Percentiles rank a stretch among this genome's conserved stretches.
phyloP scores from a whole-genome alignment of 768 basidiomycete species.

The Rhodosporidiobolus odoratus region DNA sequence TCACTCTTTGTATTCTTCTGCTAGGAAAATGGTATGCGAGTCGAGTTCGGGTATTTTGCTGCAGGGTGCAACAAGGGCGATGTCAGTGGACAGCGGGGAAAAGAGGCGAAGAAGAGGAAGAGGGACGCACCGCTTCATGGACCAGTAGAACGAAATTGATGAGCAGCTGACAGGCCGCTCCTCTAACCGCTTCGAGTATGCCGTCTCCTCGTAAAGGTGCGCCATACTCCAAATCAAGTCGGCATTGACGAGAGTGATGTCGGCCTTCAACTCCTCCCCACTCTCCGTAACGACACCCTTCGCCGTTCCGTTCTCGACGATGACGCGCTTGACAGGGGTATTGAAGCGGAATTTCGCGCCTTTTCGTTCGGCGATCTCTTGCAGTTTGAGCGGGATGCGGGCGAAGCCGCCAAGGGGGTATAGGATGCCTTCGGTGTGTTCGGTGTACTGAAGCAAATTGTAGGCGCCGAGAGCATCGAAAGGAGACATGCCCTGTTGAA shows the following conservation, averaged over 20 bases:
- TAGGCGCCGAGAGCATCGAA: constrained; percentile 51
- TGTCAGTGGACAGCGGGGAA: not conserved
- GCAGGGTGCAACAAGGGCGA: not conserved
- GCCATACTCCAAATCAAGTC: constrained; percentile 50
- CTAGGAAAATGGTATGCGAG: constrained; percentile 51
- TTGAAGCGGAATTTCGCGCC: constrained; percentile 47
- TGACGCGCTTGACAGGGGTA: constrained; percentile 46
- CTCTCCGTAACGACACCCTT: constrained; percentile 46
- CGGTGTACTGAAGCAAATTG: constrained; percentile 50
- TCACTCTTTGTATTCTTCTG: constrained; percentile 50
- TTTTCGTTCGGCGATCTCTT: constrained; percentile 45
- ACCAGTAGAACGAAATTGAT: constrained; percentile 51
- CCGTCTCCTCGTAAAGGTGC: constrained; percentile 45
- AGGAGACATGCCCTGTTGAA: constrained; percentile 45
- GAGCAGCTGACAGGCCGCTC: constrained; percentile 46
- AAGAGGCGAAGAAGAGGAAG: not conserved
- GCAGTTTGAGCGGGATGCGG: constrained; percentile 45
- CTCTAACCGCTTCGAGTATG: constrained; percentile 33
- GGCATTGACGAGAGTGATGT: constrained; percentile 49
- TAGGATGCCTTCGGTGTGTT: constrained; percentile 47
- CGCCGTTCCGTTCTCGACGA: constrained; percentile 40
- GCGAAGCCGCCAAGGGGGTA: constrained; percentile 44
- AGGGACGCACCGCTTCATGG: constrained; percentile 45
- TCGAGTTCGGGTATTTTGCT: constrained; percentile 42
- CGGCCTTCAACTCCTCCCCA: constrained; percentile 40